Evolutionary conservation across 2,329 filamentous ascomycete species (phyloP).

Genomic region (Cercospora sesami): DNA sequence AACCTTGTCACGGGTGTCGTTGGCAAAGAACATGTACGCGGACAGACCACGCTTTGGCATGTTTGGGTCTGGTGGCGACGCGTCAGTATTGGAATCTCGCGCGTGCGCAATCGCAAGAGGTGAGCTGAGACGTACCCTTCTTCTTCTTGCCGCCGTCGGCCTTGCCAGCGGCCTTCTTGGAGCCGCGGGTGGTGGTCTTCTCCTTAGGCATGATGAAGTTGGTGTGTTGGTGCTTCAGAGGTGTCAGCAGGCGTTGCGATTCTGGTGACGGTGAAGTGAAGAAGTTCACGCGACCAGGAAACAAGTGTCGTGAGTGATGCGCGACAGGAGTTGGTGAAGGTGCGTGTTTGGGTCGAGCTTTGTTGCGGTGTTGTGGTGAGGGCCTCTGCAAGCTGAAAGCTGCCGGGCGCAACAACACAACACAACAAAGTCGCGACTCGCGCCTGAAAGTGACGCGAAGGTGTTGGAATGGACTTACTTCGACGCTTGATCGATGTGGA

Average conservation of each 20-base stretch:
- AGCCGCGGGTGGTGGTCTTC: constrained; percentile 61
- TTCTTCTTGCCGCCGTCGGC: constrained; percentile 63
- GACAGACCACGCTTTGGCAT: constrained; percentile 99
- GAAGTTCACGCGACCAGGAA: constrained; percentile 19
- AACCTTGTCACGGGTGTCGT: constrained; percentile 97
- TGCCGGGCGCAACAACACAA: constrained; percentile 30
- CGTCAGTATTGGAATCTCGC: constrained; percentile 23
- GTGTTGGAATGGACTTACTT: constrained; percentile 21
- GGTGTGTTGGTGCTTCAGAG: constrained; percentile 11
- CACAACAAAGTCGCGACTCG: constrained; percentile 23
- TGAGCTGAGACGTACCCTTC: constrained; percentile 59
- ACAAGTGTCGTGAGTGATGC: constrained; percentile 14
- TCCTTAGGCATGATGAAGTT: constrained; percentile 66
- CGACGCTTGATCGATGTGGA: constrained; percentile 20
- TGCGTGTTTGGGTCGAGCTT: constrained; percentile 18
- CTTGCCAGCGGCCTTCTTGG: constrained; percentile 47
- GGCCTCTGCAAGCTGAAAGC: constrained; percentile 20
- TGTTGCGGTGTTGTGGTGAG: constrained; percentile 11
- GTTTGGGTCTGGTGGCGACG: constrained; percentile 71
- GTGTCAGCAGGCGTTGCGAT: constrained; percentile 15
- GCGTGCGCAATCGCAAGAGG: neutral
- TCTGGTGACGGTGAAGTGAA: constrained; percentile 1
- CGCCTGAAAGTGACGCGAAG: constrained; percentile 10
- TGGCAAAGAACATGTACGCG: constrained; percentile 99
- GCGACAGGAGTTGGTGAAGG: constrained; percentile 7